Conservation (phyloP, 2,329 filamentous ascomycete genomes). For the Hymenoscyphus albidus region DNA sequence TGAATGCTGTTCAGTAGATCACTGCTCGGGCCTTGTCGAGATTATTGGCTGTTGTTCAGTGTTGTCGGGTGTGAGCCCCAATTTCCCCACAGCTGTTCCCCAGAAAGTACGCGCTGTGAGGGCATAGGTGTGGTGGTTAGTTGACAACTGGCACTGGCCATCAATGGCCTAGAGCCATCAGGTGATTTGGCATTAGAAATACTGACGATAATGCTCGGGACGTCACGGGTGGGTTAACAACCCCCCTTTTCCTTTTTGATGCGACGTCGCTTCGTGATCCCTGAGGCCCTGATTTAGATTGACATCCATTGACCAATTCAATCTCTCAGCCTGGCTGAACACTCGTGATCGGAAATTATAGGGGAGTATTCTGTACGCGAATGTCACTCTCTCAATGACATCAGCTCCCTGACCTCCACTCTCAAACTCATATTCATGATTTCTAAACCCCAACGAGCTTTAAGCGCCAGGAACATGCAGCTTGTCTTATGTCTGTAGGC, state of each 20-base stretch:
- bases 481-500: constrained; percentile 16
- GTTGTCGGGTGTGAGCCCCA: neutral
- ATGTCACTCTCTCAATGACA: constrained; percentile 10
- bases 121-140: neutral
- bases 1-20: neutral
- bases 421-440: neutral
- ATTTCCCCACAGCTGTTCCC: neutral
- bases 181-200: neutral
- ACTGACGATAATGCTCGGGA: constrained; percentile 1
- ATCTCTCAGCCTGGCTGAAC: constrained; percentile 3
- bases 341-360: constrained; percentile 16
- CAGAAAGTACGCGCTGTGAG: constrained; percentile 1
- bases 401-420: constrained; percentile 5
- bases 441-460: constrained; percentile 9
- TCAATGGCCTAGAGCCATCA: neutral
- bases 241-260: neutral
- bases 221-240: neutral
- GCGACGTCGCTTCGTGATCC: neutral
- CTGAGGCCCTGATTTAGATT: neutral
- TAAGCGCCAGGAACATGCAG: constrained; percentile 31
- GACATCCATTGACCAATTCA: neutral
- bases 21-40: neutral
- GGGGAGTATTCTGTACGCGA: constrained; percentile 3
- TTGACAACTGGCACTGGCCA: constrained; percentile 1
- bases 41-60: neutral